These are phyloP conservation scores for Cryptosporidium ryanae DNA, from an alignment of 169 alveolate species.

Conservation along the genomic window DNA sequence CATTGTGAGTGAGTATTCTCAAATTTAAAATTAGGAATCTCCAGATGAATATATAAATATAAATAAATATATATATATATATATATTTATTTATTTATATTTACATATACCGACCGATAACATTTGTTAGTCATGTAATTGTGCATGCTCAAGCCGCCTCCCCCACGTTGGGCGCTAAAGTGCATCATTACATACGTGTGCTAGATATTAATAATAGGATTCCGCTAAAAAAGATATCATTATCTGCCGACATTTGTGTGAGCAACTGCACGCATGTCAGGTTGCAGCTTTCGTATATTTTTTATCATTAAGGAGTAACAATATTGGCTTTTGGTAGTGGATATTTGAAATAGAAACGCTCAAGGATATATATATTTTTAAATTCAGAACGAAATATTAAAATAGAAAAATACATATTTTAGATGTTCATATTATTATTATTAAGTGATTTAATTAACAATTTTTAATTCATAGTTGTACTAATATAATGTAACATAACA, in stretches of 20 bases:
- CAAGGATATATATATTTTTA: too few relatives aligned
- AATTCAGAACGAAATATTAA: too few relatives aligned
- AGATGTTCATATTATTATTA: not conserved
- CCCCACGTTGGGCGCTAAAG: slow-evolving; percentile 76
- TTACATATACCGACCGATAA: slow-evolving; percentile 18
- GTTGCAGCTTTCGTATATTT: slow-evolving; percentile 41
- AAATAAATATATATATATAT: not conserved
- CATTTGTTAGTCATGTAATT: not conserved
- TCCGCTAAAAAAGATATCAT: slow-evolving; percentile 75
- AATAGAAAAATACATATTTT: too few relatives aligned
- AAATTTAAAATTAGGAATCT: not conserved
- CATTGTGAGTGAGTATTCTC: too few relatives aligned
- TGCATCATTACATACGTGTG: slow-evolving; percentile 76
- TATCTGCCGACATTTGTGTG: slow-evolving; percentile 77
- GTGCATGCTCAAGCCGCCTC: slow-evolving; percentile 65
- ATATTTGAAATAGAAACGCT: too few relatives aligned
- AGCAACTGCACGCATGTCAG: slow-evolving; percentile 76
- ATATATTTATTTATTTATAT: not conserved
- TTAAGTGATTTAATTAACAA: not conserved
- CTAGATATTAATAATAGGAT: slow-evolving; percentile 62
- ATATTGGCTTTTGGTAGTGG: too few relatives aligned
- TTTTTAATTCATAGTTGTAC: not conserved
- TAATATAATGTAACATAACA: too few relatives aligned
- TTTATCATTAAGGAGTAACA: not conserved
- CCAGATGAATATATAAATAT: not conserved